phyloP scores from a whole-genome alignment of 768 basidiomycete species.

The Collybia sp. region DNA sequence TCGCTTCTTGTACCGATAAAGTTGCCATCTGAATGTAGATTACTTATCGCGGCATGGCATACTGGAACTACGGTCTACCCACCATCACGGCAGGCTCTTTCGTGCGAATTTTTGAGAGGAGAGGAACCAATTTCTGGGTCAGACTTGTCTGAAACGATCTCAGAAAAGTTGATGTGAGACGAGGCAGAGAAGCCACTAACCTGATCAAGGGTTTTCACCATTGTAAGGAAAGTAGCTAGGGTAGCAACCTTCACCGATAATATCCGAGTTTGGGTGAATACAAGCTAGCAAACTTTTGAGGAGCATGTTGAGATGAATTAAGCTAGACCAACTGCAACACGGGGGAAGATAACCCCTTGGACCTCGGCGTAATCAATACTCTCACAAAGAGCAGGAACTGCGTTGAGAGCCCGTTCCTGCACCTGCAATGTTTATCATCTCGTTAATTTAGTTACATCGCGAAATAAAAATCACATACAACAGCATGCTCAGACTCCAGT shows the following conservation, averaged over 20 bases:
- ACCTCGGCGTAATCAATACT: slow-evolving; percentile 95
- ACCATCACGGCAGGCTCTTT: slow-evolving; percentile 96
- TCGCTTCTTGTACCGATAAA: slow-evolving; percentile 87
- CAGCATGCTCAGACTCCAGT: slow-evolving; percentile 89
- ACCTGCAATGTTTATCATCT: slow-evolving; percentile 49
- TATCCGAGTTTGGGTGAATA: slow-evolving; percentile 90
- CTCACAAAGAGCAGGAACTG: slow-evolving; percentile 86
- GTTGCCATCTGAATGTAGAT: slow-evolving; percentile 66
- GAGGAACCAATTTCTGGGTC: slow-evolving; percentile 92
- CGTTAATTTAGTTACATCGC: no score
- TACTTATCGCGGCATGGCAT: no score
- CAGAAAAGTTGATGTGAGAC: neutral
- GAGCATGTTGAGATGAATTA: slow-evolving; percentile 1
- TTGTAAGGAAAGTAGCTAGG: slow-evolving; percentile 71
- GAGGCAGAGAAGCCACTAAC: slow-evolving; percentile 27
- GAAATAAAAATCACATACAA: slow-evolving; percentile 35
- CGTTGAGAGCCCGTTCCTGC: slow-evolving; percentile 84
- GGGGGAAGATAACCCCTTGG: slow-evolving; percentile 83
- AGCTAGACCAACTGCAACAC: slow-evolving; percentile 70
- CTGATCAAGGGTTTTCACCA: slow-evolving; percentile 91
- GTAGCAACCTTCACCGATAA: slow-evolving; percentile 91
- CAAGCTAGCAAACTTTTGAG: slow-evolving; percentile 45
- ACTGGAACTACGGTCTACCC: slow-evolving; percentile 11
- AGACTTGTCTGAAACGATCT: slow-evolving; percentile 56
- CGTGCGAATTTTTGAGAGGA: slow-evolving; percentile 92